These are phyloP conservation scores for Paramecium tetraurelia DNA, from an alignment of 73 alveolate genomes.

Conservation along the genomic window DNA sequence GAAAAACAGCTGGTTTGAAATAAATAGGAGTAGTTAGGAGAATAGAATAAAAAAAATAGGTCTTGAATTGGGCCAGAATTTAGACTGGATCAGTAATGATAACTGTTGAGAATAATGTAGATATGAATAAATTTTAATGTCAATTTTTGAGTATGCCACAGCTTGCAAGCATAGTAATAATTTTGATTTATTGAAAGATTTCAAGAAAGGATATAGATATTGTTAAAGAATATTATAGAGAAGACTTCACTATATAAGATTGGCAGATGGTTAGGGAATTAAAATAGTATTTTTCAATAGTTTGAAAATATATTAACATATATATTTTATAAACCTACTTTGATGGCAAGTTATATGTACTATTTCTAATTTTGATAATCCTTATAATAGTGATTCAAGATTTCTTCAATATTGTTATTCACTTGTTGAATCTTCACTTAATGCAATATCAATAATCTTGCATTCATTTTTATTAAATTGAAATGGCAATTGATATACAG, in stretches of 20 bases:
- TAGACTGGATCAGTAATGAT: background rate
- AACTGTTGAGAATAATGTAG: background rate
- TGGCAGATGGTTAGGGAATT: background rate
- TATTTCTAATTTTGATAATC: no score
- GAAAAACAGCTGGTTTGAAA: background rate
- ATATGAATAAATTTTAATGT: background rate
- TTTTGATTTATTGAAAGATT: background rate
- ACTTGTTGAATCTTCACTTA: no score
- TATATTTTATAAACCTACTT: no score
- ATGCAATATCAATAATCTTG: no score
- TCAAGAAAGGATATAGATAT: background rate
- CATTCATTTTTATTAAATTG: no score
- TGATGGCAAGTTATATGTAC: no score
- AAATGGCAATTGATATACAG: no score
- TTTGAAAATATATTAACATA: background rate
- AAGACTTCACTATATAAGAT: background rate
- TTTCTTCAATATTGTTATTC: no score
- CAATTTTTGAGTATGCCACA: background rate
- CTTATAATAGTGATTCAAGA: no score
- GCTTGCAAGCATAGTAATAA: background rate
- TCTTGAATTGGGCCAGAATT: background rate
- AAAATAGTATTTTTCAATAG: background rate
- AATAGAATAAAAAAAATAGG: background rate
- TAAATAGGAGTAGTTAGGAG: background rate
- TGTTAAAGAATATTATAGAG: background rate